Evolutionary conservation across 306 rosid species (phyloP), one percentile per base, ranked within the genome.

Genomic region (Cicer pinnatifidum): DNA sequence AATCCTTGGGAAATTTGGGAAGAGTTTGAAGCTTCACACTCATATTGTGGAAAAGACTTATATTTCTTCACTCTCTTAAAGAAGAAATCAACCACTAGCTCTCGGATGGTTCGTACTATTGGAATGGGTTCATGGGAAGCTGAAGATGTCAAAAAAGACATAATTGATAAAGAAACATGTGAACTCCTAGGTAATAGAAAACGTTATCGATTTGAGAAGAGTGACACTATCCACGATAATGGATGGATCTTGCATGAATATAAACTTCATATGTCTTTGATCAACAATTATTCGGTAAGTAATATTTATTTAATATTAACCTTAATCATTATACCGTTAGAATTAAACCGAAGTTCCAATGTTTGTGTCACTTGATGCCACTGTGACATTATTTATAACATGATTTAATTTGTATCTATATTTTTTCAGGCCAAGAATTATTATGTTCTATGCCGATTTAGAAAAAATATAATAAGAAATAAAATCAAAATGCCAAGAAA

Each of bases 1-100:
- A 68, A 59, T 15, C 68, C 80, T 6, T 54, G 58, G 73, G 54
- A 77, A 1, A 77, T 77, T 57, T 77, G 81, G 70, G 52, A 77
- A n/a, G 63, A 28, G 11, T 68, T 68, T n/a, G 35, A 3, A 33
- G 70, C 13, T 5, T 54, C 50, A 0, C 7, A 58, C 11, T 39
- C 72, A 0, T 58, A 77, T 0, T 0, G 3, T 1, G 81, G 45
- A 37, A 77, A 6, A 6, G 81, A 77, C 44, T 44, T 77, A 0
- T 77, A 68, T 8, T 68, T 77, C 17, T 77, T 77, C 69, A 68
- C 63, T 3, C 46, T 1, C 0, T 37, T 47, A 0, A 77, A 77
- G 70, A 77, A 13, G 69, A 77, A 68, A 15, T 37, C 3, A 0
- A 4, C 9, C 1, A 35, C 10, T 38, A 37, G 69, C 17, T 11